phyloP scores from a whole-genome alignment of 1,284 basidiomycete genomes.

The Naganishia sp. region DNA sequence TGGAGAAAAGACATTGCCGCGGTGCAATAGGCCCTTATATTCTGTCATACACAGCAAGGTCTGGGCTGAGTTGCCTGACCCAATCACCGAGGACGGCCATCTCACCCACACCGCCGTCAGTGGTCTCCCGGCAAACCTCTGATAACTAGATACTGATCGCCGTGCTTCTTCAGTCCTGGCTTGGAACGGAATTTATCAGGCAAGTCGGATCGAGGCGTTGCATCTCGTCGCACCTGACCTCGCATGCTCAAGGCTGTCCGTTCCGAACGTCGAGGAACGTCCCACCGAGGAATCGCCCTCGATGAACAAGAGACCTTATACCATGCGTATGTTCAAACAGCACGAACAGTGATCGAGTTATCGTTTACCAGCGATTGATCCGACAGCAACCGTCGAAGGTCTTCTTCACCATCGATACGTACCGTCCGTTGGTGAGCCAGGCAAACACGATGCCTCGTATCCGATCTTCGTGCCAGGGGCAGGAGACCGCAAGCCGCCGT shows the following conservation, averaged over 20 bases:
- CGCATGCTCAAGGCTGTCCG: too few relatives aligned
- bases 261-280: too few relatives aligned
- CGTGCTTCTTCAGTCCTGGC: slow-evolving; percentile 34
- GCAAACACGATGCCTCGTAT: slow-evolving; percentile 41
- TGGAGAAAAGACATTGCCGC: not conserved
- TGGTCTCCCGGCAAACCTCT: not conserved
- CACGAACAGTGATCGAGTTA: not conserved
- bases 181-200: slow-evolving; percentile 39
- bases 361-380: not conserved
- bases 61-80: slow-evolving; percentile 35
- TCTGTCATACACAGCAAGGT: slow-evolving; percentile 18
- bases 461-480: slow-evolving; percentile 37
- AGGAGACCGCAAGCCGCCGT: slow-evolving; percentile 26
- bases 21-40: too few relatives aligned
- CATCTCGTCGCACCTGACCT: too few relatives aligned
- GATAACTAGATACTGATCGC: not conserved
- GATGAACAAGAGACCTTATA: not conserved
- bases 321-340: slow-evolving; percentile 19
- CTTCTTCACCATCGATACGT: slow-evolving; percentile 42
- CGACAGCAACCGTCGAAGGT: too few relatives aligned
- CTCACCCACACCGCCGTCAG: slow-evolving; percentile 29
- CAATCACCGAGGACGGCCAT: slow-evolving; percentile 22
- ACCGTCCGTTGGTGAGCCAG: slow-evolving; percentile 41
- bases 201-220: not conserved
- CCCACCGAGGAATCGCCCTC: slow-evolving; percentile 14